A percentile compares a stretch with the other conserved stretches of the same genome.
Conservation (phyloP, 2,329 filamentous ascomycete genomes). For the Zopfia rhizophila region DNA sequence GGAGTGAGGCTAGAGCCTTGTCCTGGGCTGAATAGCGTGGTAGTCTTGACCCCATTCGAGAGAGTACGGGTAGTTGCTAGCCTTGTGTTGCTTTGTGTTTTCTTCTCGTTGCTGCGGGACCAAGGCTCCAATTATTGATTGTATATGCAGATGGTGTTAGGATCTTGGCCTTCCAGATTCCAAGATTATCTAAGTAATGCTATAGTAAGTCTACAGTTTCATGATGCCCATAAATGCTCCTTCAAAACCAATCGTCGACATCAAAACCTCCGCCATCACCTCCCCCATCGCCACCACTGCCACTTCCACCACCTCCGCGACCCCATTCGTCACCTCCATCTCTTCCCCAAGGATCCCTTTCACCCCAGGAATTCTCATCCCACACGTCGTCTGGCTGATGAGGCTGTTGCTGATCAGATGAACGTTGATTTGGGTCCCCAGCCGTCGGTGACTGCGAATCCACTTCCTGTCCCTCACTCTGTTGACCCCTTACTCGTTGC, state of each 20-base stretch:
- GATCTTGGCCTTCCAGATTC: too few species aligned
- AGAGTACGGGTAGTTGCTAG: too few species aligned
- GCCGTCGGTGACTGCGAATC: constrained; percentile 42
- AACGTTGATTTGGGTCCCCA: constrained; percentile 31
- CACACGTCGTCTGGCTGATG: constrained; percentile 37
- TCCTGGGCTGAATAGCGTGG: too few species aligned
- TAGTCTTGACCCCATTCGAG: too few species aligned
- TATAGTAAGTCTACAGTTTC: too few species aligned
- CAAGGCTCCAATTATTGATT: too few species aligned
- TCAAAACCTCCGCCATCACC: constrained; percentile 36
- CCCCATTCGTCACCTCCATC: constrained; percentile 42
- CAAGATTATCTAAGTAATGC: too few species aligned
- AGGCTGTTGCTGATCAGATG: constrained; percentile 32
- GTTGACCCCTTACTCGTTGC: constrained; percentile 58
- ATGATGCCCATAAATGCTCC: too few species aligned
- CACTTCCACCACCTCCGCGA: constrained; percentile 23
- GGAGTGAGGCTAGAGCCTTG: too few species aligned
- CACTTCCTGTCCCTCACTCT: constrained; percentile 19
- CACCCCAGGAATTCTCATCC: constrained; percentile 26
- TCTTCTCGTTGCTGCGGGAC: too few species aligned
- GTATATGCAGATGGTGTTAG: too few species aligned
- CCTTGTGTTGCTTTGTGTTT: too few species aligned
- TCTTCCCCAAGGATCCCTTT: constrained; percentile 38
- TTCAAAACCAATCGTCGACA: constrained; percentile 23
- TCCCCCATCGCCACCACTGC: constrained; percentile 44